Conservation (phyloP, 225 moss, liverwort and hornwort genomes). For the Polytrichum commune region DNA sequence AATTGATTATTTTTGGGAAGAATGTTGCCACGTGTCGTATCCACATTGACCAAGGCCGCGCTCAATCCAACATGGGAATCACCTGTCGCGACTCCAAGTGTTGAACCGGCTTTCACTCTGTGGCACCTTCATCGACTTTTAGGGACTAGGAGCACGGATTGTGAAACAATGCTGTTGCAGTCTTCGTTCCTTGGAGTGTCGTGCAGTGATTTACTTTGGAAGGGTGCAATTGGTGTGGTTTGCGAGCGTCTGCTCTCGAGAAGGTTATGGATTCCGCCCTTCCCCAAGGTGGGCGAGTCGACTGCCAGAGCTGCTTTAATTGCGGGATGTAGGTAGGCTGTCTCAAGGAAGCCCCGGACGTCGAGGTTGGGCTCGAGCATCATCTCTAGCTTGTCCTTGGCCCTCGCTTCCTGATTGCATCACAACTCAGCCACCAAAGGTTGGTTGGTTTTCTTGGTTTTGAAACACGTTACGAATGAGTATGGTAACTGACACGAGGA, state of each 20-base stretch:
- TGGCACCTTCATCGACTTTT: no score
- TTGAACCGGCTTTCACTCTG: no score
- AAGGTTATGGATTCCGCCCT: slow-evolving; percentile 45
- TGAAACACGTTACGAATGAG: no score
- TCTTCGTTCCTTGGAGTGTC: slow-evolving; percentile 16
- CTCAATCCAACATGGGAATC: no score
- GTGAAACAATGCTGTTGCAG: slow-evolving; percentile 15
- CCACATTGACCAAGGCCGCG: no score
- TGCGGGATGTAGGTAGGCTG: slow-evolving; percentile 71
- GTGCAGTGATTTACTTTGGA: background rate
- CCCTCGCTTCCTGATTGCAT: slow-evolving; percentile 65
- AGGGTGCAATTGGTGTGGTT: slow-evolving; percentile 15
- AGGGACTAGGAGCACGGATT: slow-evolving; percentile 13
- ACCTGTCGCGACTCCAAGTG: no score
- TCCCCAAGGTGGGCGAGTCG: slow-evolving; percentile 11
- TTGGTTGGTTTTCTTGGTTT: no score
- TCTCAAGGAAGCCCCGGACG: slow-evolving; percentile 52
- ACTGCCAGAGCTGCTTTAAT: slow-evolving; percentile 34
- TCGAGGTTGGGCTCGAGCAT: slow-evolving; percentile 51
- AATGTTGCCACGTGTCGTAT: no score
- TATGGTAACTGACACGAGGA: no score
- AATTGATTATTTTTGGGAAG: no score
- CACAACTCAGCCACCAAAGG: no score
- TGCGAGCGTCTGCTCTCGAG: slow-evolving; percentile 24
- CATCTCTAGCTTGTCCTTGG: slow-evolving; percentile 67